Conservation (phyloP, 768 basidiomycete genomes). For the Auriscalpium orientale region DNA sequence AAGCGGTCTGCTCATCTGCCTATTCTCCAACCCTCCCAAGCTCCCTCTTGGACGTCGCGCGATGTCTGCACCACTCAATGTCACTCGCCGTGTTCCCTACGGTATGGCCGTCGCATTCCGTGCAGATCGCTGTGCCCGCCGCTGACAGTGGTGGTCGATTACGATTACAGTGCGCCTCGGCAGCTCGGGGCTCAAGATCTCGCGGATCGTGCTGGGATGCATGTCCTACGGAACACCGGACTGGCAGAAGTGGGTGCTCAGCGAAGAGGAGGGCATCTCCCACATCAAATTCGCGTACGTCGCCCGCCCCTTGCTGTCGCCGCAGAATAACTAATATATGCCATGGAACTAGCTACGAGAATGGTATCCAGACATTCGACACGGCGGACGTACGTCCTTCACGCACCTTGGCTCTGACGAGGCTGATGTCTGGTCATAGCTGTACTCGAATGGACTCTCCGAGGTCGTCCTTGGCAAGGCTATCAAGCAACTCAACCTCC, state of each 20-base stretch:
- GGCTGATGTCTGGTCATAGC: background rate
- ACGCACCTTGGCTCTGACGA: background rate
- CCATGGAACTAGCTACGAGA: slow-evolving; percentile 7
- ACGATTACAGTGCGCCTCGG: background rate
- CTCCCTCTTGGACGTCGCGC: no score
- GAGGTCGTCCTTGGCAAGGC: slow-evolving; percentile 32
- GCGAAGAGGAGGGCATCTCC: slow-evolving; percentile 28
- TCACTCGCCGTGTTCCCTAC: no score
- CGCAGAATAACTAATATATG: background rate
- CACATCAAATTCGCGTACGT: slow-evolving; percentile 30
- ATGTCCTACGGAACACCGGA: slow-evolving; percentile 20
- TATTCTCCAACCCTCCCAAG: no score
- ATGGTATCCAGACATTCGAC: slow-evolving; percentile 24
- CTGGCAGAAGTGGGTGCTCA: slow-evolving; percentile 28
- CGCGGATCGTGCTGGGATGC: slow-evolving; percentile 17
- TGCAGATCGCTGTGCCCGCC: no score
- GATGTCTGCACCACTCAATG: no score
- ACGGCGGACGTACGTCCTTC: slow-evolving; percentile 16
- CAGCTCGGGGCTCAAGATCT: background rate
- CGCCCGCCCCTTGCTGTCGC: background rate
- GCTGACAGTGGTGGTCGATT: no score
- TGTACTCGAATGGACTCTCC: slow-evolving; percentile 23
- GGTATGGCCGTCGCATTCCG: no score
- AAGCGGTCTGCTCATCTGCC: no score
- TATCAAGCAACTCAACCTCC: slow-evolving; percentile 27